Conservation (phyloP, 768 basidiomycete species). For the Collybiopsis confluens region DNA sequence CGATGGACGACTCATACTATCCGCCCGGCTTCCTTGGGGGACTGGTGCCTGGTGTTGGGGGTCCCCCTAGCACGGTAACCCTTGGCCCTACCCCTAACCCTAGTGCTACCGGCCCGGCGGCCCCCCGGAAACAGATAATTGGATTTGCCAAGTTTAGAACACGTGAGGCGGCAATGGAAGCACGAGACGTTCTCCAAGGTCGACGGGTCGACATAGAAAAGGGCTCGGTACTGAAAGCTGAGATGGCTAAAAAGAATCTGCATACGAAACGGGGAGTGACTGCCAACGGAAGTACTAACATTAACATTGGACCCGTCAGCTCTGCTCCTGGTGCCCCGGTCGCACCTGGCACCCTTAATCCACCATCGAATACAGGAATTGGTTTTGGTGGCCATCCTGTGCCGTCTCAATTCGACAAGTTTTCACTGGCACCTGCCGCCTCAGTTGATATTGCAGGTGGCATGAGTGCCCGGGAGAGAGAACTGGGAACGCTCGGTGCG, state of each 20-base stretch:
- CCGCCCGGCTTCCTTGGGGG: conserved; percentile 11
- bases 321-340: neutral
- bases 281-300: conserved; percentile 28
- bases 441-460: conserved; percentile 15
- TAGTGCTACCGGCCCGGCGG: conserved; percentile 25
- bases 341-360: neutral
- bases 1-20: conserved; percentile 29
- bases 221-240: conserved; percentile 90
- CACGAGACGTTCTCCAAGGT: conserved; percentile 85
- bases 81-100: conserved; percentile 10
- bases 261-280: conserved; percentile 91
- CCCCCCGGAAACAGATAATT: conserved; percentile 92
- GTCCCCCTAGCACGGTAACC: conserved; percentile 1
- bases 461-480: conserved; percentile 43
- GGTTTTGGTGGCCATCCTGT: neutral
- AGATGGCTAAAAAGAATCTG: conserved; percentile 99
- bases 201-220: conserved; percentile 89
- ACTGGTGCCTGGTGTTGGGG: neutral
- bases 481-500: conserved; percentile 41
- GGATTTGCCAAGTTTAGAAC: conserved; percentile 96
- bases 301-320: conserved; percentile 14
- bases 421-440: conserved; percentile 10
- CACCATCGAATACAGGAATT: neutral
- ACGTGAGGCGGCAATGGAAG: conserved; percentile 80
- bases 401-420: neutral